Base-by-base conservation (phyloP, 495 filamentous ascomycete species). In the Tricharina praecox region DNA sequence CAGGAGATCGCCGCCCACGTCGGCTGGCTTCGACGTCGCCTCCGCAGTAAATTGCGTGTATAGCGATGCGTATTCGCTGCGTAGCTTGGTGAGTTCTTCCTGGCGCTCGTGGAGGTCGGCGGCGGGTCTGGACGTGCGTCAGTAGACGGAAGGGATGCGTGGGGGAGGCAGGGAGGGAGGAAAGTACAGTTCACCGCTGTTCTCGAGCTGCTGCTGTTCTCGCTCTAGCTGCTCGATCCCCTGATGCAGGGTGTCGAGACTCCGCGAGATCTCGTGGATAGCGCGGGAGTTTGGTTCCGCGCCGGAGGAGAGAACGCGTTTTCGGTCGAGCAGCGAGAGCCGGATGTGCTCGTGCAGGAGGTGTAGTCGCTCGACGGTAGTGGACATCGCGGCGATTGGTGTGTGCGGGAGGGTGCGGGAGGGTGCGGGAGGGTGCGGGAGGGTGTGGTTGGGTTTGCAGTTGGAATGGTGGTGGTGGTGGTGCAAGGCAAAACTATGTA, bases 221-320 rank as follows among this genome's bases (percentile, higher is more conserved):
- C 74, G 70, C 55, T 82, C 78, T 19, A 93, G 67, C 10, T 72
- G 64, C 52, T 85, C 78, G 53, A 97, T 73, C 13, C 90, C 86
- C 51, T 86, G 82, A 34, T 75, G 75, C 42, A 97, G 73, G 30
- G 81, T 82, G 24, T 92, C 82, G 33, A 97, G 72, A 8, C 86
- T 93, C 35, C 83, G 71, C 4, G 85, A 86, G 51, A 95, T 90
- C 54, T 60, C 58, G 53, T 92, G 81, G 24, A 79, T 79, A 69
- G 92, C 85, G 64, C 93, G 83, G 4, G 80, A 74, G 60, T 84
- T 84, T 5, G 80, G 76, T 58, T 85, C 78, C 24, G 93, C 76
- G 48, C 84, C 78, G n/a, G 93, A 71, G 1, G 79, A 79, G 48
- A 82, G 77, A n/a, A 86, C 85, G 35, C 88, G 79, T 66, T 93